Base-by-base conservation (phyloP, 2,329 filamentous ascomycete species). In the Aspergillus brunneoviolaceus region DNA sequence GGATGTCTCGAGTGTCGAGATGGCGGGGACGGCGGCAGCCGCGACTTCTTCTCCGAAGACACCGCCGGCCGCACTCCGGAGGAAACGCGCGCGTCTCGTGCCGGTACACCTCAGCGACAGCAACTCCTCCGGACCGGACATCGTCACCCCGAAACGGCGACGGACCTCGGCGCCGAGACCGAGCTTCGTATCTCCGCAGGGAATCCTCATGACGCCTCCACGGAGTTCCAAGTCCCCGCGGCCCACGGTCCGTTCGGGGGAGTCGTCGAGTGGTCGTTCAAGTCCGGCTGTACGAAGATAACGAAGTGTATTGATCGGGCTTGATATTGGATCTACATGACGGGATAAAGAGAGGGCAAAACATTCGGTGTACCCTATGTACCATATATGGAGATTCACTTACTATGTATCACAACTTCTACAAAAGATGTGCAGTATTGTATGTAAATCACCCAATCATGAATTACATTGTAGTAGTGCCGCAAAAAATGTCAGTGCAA, bases 181-280 rank as follows among this genome's bases (percentile, higher is more conserved):
- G 48, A 58, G 56, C 19, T 62, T 67, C 16, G 49, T 63, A 14
- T 60, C 60, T 7, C 59, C 64, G 21, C 61, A 66, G 53, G 69
- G 66, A 5, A 63, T 67, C n/a, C 27, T 64, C 19, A 67, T 65
- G 65, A 60, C 60, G 2, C 59, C 61, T 21, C 51, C 58, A n/a
- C 47, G 45, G 25, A 50, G 33, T 6, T 57, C 42, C 31, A 50
- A 51, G 48, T 56, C 45, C 27, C 58, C 58, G 1, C 31, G 57
- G 54, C 57, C 49, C 2, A 35, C 59, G 23, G 45, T 55, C 12
- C 49, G 16, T 29, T n/a, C 52, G 21, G 42, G 50, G 33, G 27
- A 49, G 23, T 21, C 21, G 14, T 23, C 51, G 29, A 45, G 16
- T n/a, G 16, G 25, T 31, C 31, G 51, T 23, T n/a, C 9, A 10